Conservation (phyloP, 108 stramenopile genomes). For the Discostella pseudostelligera region DNA sequence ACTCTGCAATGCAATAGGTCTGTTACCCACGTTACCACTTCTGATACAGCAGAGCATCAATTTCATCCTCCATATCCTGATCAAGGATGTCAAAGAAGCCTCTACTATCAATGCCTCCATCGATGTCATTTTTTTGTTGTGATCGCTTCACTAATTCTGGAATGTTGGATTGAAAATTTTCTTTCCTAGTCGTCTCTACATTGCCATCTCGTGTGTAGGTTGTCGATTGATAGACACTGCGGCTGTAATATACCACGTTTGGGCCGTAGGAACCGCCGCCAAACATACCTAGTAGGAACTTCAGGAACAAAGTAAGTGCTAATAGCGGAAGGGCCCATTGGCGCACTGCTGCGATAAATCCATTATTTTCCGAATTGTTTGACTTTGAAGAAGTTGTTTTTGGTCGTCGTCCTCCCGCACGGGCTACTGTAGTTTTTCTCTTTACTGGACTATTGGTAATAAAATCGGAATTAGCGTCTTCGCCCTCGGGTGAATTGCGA, state of each 20-base stretch:
- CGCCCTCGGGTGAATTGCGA: neutral
- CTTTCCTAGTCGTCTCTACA: conserved; percentile 43
- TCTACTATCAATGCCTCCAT: neutral
- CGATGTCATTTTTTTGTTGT: neutral
- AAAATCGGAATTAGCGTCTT: neutral
- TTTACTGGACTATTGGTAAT: neutral
- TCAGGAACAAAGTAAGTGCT: conserved; percentile 7
- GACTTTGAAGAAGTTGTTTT: conserved; percentile 3
- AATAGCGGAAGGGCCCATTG: conserved; percentile 21
- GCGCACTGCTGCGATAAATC: conserved; percentile 10
- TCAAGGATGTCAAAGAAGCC: neutral
- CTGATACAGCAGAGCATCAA: conserved; percentile 4
- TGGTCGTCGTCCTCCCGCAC: conserved; percentile 30
- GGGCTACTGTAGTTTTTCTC: conserved; percentile 11
- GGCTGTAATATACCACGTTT: conserved; percentile 43
- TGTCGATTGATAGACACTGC: conserved; percentile 46
- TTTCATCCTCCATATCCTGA: conserved; percentile 12
- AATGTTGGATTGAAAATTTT: conserved; percentile 45
- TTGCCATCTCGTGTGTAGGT: conserved; percentile 45
- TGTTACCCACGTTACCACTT: no score
- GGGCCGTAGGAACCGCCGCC: conserved; percentile 11
- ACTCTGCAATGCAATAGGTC: no score
- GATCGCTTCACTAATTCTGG: conserved; percentile 34
- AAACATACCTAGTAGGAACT: conserved; percentile 32
- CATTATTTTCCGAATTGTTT: conserved; percentile 1